Conservation (phyloP, 495 filamentous ascomycete species). For the Aspergillus saccharolyticus region DNA sequence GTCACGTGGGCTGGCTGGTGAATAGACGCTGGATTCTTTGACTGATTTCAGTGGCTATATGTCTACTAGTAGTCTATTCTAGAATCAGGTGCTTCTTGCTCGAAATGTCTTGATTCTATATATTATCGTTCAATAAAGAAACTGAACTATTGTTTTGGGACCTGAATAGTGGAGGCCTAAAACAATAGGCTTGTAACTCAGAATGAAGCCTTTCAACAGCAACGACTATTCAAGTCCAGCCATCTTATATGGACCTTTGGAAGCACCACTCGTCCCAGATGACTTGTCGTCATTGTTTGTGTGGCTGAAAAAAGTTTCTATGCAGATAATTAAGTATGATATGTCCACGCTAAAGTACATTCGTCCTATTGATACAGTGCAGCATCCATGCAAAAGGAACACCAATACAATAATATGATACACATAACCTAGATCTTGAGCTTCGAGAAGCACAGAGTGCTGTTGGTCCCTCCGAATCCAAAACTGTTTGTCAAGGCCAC, state of each 20-base stretch:
- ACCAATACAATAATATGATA: not conserved
- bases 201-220: too few relatives aligned
- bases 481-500: conserved; percentile 92
- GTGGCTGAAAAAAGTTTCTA: not conserved
- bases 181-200: too few relatives aligned
- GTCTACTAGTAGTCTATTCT: not conserved
- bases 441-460: conserved; percentile 71
- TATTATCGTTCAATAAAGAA: too few relatives aligned
- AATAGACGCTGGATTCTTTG: not conserved
- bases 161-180: too few relatives aligned
- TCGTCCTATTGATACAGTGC: conserved; percentile 2
- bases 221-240: too few relatives aligned
- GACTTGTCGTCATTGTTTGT: too few relatives aligned
- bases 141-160: too few relatives aligned
- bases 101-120: too few relatives aligned
- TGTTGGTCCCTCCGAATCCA: conserved; percentile 97
- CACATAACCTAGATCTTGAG: conserved; percentile 4
- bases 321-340: not conserved
- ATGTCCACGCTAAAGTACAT: not conserved
- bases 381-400: not conserved
- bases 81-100: too few relatives aligned
- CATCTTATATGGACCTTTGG: too few relatives aligned
- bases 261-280: too few relatives aligned
- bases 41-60: not conserved
- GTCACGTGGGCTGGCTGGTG: not conserved